Conservation (phyloP, 768 basidiomycete species). For the Mycena albidolilacea region DNA sequence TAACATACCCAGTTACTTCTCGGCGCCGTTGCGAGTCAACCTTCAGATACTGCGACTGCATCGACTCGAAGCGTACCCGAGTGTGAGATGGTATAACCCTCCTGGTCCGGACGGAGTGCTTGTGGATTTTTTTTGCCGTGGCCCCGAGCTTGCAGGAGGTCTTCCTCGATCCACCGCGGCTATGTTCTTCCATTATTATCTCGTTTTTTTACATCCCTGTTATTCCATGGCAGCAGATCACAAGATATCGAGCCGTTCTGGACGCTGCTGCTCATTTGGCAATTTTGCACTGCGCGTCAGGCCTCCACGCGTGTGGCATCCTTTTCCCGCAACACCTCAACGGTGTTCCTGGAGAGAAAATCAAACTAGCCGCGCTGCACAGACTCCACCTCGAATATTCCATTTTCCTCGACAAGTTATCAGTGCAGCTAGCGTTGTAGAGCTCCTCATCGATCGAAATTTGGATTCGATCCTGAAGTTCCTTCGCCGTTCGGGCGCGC, state of each 20-base stretch:
- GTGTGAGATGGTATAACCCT: neutral
- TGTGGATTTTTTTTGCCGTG: neutral
- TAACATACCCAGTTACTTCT: neutral
- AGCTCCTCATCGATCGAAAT: neutral
- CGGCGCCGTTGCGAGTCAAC: neutral
- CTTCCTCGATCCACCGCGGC: neutral
- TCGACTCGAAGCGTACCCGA: neutral
- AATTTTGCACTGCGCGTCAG: neutral
- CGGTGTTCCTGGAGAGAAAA: neutral
- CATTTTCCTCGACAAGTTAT: neutral
- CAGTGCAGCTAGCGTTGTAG: too few relatives aligned
- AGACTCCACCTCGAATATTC: neutral
- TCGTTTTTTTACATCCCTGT: neutral
- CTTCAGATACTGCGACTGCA: neutral
- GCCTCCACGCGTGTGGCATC: neutral
- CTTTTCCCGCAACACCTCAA: neutral
- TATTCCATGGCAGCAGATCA: slow-evolving; percentile 1
- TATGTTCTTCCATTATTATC: neutral
- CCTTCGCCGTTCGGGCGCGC: neutral
- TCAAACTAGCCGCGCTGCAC: neutral
- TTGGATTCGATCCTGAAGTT: neutral
- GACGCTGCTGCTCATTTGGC: neutral
- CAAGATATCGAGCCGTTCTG: neutral
- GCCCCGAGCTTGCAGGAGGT: neutral
- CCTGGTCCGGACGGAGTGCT: neutral